Conservation (phyloP, 2,329 filamentous ascomycete genomes). For the Cordyceps cicadae region DNA sequence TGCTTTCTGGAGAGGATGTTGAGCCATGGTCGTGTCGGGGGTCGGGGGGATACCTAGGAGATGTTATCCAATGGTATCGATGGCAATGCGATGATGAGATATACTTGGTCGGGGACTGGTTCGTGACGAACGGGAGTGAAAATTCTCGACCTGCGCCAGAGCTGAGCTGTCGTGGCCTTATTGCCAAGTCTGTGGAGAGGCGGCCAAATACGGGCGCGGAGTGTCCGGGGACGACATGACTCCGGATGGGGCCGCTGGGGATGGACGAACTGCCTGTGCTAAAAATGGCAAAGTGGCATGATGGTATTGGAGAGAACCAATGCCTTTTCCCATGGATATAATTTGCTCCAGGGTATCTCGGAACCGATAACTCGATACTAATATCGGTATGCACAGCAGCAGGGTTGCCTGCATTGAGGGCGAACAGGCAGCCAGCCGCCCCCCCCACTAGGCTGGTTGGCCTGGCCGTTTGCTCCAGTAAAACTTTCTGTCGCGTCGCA, state of each 20-base stretch:
- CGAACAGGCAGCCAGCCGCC: background rate
- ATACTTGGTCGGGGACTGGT: background rate
- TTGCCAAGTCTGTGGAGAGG: conserved; percentile 1
- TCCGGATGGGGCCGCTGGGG: background rate
- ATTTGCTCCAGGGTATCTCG: background rate
- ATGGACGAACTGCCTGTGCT: background rate
- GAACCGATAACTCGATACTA: background rate
- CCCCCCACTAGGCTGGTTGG: background rate
- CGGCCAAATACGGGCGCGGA: background rate
- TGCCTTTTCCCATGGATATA: background rate
- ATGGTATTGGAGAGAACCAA: background rate
- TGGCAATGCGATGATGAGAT: background rate
- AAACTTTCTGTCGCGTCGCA: conserved; percentile 8
- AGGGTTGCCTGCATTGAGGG: background rate
- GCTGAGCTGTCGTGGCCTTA: background rate
- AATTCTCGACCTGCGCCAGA: background rate
- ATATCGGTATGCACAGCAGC: background rate
- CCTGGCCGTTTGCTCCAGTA: conserved; percentile 6
- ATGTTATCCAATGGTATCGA: background rate
- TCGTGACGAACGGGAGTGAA: background rate
- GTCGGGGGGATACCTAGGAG: background rate
- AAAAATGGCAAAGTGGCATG: background rate
- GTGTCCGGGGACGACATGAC: background rate
- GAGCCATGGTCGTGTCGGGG: conserved; percentile 25
- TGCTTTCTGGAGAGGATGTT: conserved; percentile 58